Evolutionary conservation across 305 asterid species (phyloP).

Genomic region (Ajuga reptans): DNA sequence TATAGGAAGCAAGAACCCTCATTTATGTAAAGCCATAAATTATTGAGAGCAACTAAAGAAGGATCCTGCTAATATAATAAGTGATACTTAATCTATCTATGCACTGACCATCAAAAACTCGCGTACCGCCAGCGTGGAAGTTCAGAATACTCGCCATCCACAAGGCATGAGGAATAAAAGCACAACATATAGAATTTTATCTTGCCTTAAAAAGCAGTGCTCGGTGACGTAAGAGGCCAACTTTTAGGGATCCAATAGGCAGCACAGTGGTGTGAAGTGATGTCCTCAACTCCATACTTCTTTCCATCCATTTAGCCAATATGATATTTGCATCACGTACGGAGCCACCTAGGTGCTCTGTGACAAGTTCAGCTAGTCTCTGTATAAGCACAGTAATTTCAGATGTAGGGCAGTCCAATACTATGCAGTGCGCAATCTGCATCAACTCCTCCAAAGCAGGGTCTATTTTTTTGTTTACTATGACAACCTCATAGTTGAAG

Average conservation of each 20-base stretch:
- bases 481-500: conserved; percentile 75
- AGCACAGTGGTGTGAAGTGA: conserved; percentile 85
- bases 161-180: background rate
- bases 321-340: conserved; percentile 82
- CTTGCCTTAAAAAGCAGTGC: conserved; percentile 94
- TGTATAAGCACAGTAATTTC: conserved; percentile 58
- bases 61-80: conserved; percentile 9
- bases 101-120: conserved; percentile 5
- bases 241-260: conserved; percentile 80
- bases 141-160: background rate
- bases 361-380: conserved; percentile 93
- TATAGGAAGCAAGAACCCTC: conserved; percentile 6
- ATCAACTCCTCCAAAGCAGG: conserved; percentile 85
- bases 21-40: background rate
- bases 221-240: conserved; percentile 95
- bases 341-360: conserved; percentile 86
- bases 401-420: conserved; percentile 60
- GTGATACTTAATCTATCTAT: conserved; percentile 9
- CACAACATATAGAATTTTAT: conserved; percentile 7
- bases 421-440: conserved; percentile 79
- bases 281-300: conserved; percentile 73
- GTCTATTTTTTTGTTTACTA: conserved; percentile 71
- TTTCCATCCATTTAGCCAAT: conserved; percentile 78
- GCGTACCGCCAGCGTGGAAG: conserved; percentile 1
- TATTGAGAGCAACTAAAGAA: background rate